Evolutionary conservation across 257 asterid species (phyloP).

Genomic region (Verbena officinalis): DNA sequence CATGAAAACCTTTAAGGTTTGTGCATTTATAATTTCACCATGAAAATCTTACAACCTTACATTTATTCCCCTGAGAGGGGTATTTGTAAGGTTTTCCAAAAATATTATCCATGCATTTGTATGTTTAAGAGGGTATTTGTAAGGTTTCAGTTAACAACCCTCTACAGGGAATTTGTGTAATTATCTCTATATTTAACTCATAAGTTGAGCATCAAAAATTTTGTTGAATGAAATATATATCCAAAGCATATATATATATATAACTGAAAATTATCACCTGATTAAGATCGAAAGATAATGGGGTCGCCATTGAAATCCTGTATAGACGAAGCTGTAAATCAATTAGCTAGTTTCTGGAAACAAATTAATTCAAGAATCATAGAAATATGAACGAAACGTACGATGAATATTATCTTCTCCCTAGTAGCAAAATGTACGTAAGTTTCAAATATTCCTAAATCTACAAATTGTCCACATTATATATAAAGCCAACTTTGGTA

Average conservation of each 20-base stretch:
- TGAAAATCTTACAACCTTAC: too few species aligned
- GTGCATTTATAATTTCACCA: too few species aligned
- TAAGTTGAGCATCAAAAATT: too few species aligned
- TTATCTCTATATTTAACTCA: too few species aligned
- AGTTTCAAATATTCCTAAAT: not conserved
- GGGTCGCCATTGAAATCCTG: not conserved
- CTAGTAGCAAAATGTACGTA: not conserved
- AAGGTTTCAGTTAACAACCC: too few species aligned
- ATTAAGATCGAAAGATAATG: not conserved
- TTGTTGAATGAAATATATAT: too few species aligned
- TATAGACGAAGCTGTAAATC: not conserved
- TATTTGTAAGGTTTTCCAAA: too few species aligned
- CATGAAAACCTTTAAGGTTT: too few species aligned
- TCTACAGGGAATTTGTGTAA: too few species aligned
- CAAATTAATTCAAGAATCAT: not conserved
- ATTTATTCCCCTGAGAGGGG: too few species aligned
- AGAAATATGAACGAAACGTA: not conserved
- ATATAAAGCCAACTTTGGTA: not conserved
- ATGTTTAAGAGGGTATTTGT: too few species aligned
- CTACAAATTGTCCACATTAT: not conserved
- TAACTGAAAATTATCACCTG: not conserved
- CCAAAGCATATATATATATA: not conserved
- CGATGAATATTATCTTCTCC: not conserved
- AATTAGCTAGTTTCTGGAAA: not conserved
- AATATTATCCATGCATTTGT: too few species aligned